Base-by-base conservation (phyloP, 208 protist species). In the Trypanosoma caninum region DNA sequence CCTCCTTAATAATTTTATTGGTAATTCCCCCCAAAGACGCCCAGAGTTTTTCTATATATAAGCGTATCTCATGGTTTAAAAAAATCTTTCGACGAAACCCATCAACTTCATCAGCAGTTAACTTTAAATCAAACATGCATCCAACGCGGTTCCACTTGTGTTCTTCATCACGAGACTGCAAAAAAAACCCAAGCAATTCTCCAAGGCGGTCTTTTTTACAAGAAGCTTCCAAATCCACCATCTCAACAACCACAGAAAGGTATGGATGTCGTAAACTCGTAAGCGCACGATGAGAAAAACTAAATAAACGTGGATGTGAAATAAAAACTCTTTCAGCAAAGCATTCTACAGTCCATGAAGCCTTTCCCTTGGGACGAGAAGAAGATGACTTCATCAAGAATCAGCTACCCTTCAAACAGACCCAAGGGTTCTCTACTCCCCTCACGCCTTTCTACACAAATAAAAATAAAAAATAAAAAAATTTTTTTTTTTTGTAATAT, bases 321-420 rank as follows among this genome's bases (percentile, higher is more conserved):
- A 92, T 65, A 67, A 92, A 92, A 50, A 92, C 67, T 14, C 73
- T 72, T 44, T 92, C 81, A 7, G 79, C 78, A 28, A 89, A 61
- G 33, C 72, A 69, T 22, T 93, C 80, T 7, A 86, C 53, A 34
- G 56, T 51, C 0, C 54, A 62, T 14, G 7, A n/a, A 22, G 41
- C 28, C 16, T 46, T 62, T 22, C 44, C 45, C 56, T 48, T 69
- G 28, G 33, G 30, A 18, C 52, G 28, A 55, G 7, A 14, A 45
- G 6, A 11, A 47, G 22, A n/a, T 35, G 22, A 22, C 10, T 13
- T 41, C 18, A 28, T 41, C 2, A 3, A 18, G n/a, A 42, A 42
- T 41, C 13, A 5, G n/a, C 34, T 41, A 28, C 27, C 11, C 14
- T 41, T 28, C n/a, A 53, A 18, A 56, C 69, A n/a, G 56, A 31